Evolutionary conservation across 1,139 yeast species (phyloP).

Genomic region (Candida pseudoviswanathii): DNA sequence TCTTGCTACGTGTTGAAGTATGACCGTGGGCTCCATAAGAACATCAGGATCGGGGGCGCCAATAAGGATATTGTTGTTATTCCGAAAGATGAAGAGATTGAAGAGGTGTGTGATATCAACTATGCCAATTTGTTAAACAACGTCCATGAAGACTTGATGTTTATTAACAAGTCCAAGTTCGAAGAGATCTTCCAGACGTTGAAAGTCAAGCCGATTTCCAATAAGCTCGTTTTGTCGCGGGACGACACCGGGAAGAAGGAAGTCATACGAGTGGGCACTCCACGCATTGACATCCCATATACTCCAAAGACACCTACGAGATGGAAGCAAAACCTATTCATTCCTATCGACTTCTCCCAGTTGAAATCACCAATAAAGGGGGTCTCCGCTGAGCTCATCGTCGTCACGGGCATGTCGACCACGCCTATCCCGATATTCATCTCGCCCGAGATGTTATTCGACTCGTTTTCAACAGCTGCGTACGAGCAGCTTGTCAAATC

Average conservation of each 20-base stretch:
- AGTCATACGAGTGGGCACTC: conserved; percentile 2
- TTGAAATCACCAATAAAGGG: conserved; percentile 22
- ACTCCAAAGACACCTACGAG: conserved; percentile 4
- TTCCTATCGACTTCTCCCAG: conserved; percentile 4
- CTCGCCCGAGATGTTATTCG: conserved; percentile 37
- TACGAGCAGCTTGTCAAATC: conserved; percentile 22
- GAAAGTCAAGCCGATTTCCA: conserved; percentile 3
- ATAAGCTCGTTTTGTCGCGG: background rate
- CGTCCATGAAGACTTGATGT: conserved; percentile 2
- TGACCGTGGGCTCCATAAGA: background rate
- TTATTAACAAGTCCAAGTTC: conserved; percentile 8
- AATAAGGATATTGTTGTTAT: conserved; percentile 4
- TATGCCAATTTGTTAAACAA: conserved; percentile 2
- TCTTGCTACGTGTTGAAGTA: conserved; percentile 9
- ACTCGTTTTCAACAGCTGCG: conserved; percentile 20
- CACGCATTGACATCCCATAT: background rate
- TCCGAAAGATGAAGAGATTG: conserved; percentile 3
- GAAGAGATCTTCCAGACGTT: conserved; percentile 6
- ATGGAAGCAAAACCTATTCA: conserved; percentile 1
- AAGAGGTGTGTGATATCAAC: conserved; percentile 2
- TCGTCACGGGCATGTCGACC: conserved; percentile 32
- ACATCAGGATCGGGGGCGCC: background rate
- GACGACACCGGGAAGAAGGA: background rate
- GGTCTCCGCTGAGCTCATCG: conserved; percentile 32
- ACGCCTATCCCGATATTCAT: conserved; percentile 39